Evolutionary conservation across 768 basidiomycete genomes (phyloP).

Genomic region (Guyanaporus albipodus): DNA sequence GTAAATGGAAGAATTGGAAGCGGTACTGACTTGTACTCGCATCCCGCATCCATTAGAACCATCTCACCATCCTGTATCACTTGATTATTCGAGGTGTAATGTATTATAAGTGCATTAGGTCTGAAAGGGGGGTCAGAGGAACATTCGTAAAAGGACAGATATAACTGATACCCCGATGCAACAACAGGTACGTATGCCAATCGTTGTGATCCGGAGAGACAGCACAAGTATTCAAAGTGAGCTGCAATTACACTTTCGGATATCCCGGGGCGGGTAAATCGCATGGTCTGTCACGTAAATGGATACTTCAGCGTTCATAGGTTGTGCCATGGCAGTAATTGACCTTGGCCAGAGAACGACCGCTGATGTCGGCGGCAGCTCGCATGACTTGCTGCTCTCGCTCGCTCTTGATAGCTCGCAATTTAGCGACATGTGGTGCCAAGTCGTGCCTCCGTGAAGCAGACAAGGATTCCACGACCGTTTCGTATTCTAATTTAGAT

Average conservation of each 20-base stretch:
- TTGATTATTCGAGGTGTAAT: constrained; percentile 92
- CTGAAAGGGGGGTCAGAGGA: constrained; percentile 35
- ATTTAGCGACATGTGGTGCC: constrained; percentile 61
- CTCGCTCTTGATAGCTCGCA: constrained; percentile 77
- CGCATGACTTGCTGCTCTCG: constrained; percentile 80
- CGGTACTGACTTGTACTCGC: constrained; percentile 74
- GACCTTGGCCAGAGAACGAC: constrained; percentile 80
- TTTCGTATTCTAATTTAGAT: constrained; percentile 47
- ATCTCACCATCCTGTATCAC: constrained; percentile 66
- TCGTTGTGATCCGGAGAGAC: constrained; percentile 73
- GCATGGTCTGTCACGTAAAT: constrained; percentile 64
- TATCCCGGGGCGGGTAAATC: constrained; percentile 54
- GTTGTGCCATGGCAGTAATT: constrained; percentile 7
- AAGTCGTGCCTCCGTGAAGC: constrained; percentile 48
- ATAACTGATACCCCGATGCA: constrained; percentile 69
- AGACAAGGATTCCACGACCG: constrained; percentile 51
- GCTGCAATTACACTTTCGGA: constrained; percentile 65
- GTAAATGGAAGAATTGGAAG: not conserved
- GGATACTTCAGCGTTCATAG: not conserved
- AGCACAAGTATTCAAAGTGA: constrained; percentile 88
- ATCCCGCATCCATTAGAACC: constrained; percentile 87
- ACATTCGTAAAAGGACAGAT: not conserved
- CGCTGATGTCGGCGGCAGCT: constrained; percentile 83
- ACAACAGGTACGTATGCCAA: constrained; percentile 98
- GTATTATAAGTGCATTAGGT: constrained; percentile 85